Evolutionary conservation across 2,329 filamentous ascomycete species (phyloP).

Genomic region (Rhinocladiella similis): DNA sequence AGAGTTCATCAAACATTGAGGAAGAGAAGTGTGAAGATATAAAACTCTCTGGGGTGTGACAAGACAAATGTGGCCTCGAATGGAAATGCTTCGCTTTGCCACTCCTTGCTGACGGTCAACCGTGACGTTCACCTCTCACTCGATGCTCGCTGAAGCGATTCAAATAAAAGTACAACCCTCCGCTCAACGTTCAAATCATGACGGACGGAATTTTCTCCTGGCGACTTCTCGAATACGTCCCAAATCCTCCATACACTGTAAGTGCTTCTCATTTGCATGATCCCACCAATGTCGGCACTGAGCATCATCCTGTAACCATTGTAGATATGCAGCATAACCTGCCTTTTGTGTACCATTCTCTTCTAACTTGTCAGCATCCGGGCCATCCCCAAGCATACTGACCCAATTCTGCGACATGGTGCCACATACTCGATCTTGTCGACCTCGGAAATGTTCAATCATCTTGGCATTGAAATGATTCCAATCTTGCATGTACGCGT

Average conservation of each 20-base stretch:
- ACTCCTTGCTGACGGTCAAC: no score
- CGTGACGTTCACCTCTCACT: not conserved
- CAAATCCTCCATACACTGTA: conserved; percentile 43
- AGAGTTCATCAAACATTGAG: not conserved
- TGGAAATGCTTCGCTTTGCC: no score
- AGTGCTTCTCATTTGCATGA: conserved; percentile 47
- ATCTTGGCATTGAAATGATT: conserved; percentile 56
- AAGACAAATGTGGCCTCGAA: no score
- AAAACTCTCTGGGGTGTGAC: no score
- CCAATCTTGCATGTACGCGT: conserved; percentile 58
- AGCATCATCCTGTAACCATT: conserved; percentile 47
- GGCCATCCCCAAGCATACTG: conserved; percentile 46
- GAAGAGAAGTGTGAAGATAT: no score
- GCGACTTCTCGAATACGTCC: conserved; percentile 35
- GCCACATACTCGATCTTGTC: conserved; percentile 50
- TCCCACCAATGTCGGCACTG: conserved; percentile 50
- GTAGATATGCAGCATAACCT: conserved; percentile 47
- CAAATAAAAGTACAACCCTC: not conserved
- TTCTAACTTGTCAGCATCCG: conserved; percentile 20
- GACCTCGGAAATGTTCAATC: conserved; percentile 55
- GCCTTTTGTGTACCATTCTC: conserved; percentile 32
- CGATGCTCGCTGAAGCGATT: not conserved
- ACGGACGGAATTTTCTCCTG: conserved; percentile 13
- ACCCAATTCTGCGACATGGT: conserved; percentile 52
- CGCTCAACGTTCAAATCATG: not conserved